These are phyloP conservation scores for Cicer judaicum DNA, from an alignment of 306 rosid genomes.

Conservation along the genomic window DNA sequence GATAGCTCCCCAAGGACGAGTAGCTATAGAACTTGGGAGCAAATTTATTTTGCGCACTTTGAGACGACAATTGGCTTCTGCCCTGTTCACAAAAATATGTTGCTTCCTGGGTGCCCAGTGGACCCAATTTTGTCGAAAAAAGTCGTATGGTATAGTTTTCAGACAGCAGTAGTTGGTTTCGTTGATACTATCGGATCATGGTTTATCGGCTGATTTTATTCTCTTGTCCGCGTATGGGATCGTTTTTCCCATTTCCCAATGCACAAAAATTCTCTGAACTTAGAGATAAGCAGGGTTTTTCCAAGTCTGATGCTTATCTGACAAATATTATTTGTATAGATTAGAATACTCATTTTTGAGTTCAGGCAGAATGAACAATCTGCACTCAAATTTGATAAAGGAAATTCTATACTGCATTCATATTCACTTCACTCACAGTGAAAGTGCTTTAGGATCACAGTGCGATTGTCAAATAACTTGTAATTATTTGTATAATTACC, in stretches of 20 bases:
- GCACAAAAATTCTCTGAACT: slow-evolving; percentile 37
- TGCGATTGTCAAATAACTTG: not conserved
- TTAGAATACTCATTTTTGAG: slow-evolving; percentile 42
- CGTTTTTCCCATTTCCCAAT: slow-evolving; percentile 39
- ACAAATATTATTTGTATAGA: slow-evolving; percentile 63
- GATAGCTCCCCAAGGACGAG: slow-evolving; percentile 24
- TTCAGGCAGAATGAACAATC: slow-evolving; percentile 11
- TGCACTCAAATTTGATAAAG: slow-evolving; percentile 27
- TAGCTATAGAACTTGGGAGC: slow-evolving; percentile 23
- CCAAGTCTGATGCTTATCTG: slow-evolving; percentile 60
- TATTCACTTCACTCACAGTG: slow-evolving; percentile 6
- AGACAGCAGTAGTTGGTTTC: slow-evolving; percentile 33
- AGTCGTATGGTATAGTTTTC: slow-evolving; percentile 38
- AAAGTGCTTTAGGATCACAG: slow-evolving; percentile 15
- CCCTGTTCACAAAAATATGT: slow-evolving; percentile 14
- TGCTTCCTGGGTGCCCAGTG: slow-evolving; percentile 22
- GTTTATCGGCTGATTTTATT: slow-evolving; percentile 36
- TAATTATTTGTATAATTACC: not conserved
- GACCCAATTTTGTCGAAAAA: slow-evolving; percentile 16
- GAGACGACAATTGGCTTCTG: slow-evolving; percentile 32
- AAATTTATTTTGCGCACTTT: slow-evolving; percentile 34
- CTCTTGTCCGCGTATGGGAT: slow-evolving; percentile 28
- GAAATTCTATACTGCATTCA: slow-evolving; percentile 43
- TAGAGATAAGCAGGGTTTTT: slow-evolving; percentile 59
- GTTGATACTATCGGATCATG: slow-evolving; percentile 32